Evolutionary conservation across 305 asterid species (phyloP), one percentile per base, ranked within the genome.

Genomic region (Fraxinus paxiana): DNA sequence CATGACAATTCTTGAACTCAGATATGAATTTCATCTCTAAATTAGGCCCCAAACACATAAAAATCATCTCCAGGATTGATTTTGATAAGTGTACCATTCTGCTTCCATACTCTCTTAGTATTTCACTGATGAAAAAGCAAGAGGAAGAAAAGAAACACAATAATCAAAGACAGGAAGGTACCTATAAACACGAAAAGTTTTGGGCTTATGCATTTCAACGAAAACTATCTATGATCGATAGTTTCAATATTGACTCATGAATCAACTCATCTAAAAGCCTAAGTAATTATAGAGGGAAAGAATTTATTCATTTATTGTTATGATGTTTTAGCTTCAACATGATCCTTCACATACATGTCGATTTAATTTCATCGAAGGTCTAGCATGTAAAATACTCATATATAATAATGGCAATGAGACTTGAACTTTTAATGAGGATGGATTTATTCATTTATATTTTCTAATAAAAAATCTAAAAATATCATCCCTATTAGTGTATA

Each of bases 1-100:
- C 97, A 79, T 87, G 90, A 1, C 97, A 93, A 51, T 90, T 85
- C 4, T 86, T 75, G 83, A 90, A 93, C 71, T 93, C 97, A 3
- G 89, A 74, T 30, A 56, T 61, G 18, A 89, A 84, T 72, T 87
- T 85, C 34, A 2, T 78, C 54, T 84, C 89, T 12, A 43, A 76
- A 82, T 87, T 88, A 59, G 74, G 75, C 38, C 90, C 91, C 74
- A 90, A 37, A 84, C 86, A 84, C 85, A 79, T 85, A 37, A 92
- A 81, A 41, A 92, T 75, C 79, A 81, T 87, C 85, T 92, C 90
- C 35, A 87, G 43, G 56, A 92, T 87, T 74, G 54, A 82, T 80
- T 83, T 86, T 9, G 97, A 92, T 74, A 93, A 61, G 35, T 75
- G 75, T 13, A 84, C 82, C 97, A 93, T 90, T 79, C 75, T 90